Base-by-base conservation (phyloP, 345 rosid species). In the Geranium rotundifolium region DNA sequence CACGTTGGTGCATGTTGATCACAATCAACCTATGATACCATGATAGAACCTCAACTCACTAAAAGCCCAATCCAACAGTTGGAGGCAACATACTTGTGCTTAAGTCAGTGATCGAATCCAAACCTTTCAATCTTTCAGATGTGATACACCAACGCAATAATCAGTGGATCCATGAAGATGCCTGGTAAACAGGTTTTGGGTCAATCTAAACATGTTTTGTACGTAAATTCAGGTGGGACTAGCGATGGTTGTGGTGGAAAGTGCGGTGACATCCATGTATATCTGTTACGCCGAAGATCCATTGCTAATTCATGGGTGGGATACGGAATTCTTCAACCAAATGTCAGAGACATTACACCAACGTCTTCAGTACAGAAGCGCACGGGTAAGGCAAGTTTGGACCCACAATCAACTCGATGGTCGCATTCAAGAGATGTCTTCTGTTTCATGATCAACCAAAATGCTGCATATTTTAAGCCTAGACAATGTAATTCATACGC, bases 231-330 rank as follows among this genome's bases (percentile, higher is more conserved):
- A 31, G 97, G 96, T 93, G 49, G 99, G 97, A 65, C 52, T 93
- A 23, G 96, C 90, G 95, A 96, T 85, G 17, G 37, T 31, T 3
- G 95, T 85, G 18, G 97, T 93, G 46, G 99, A 93, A 75, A 85
- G 99, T 55, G 95, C 97, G 0, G 96, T 86, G 19, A 93, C 97
- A 31, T 90, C 97, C 3, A 84, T 93, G 69, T 93, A 88, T 72
- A 76, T 93, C 29, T 93, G 96, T 73, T 90, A 81, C 10, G 99
- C 95, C 12, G 97, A 90, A 81, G 97, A 93, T 55, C 96, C 97
- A 2, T 67, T 72, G 59, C 65, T 89, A 80, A 88, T 85, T 62
- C 82, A 78, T 54, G 72, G 92, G 70, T 88, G 92, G 92, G 96
- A 88, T 41, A 79, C 80, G 7, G 85, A 82, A 55, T 85, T 85